These are phyloP conservation scores for Saccharomyces kudriavzevii DNA, from an alignment of 805 yeast species.

Conservation along the genomic window DNA sequence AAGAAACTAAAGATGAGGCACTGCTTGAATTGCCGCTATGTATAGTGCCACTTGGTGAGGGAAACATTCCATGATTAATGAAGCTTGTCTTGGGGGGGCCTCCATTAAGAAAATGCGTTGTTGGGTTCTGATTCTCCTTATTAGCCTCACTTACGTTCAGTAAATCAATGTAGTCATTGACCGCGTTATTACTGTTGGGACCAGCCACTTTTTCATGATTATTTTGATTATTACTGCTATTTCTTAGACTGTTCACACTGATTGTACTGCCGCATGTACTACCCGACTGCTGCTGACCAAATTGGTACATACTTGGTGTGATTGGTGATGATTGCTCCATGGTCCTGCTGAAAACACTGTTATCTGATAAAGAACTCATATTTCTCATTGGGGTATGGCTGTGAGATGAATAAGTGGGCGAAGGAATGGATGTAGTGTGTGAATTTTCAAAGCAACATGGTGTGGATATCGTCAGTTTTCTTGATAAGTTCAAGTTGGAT, in stretches of 20 bases:
- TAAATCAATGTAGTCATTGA: slow-evolving; percentile 3
- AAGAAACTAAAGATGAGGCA: slow-evolving; percentile 18
- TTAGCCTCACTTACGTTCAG: slow-evolving; percentile 10
- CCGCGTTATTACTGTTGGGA: slow-evolving; percentile 4
- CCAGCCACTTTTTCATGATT: not conserved
- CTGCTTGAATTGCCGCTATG: slow-evolving; percentile 21
- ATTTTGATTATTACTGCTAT: slow-evolving; percentile 1
- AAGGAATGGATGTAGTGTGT: slow-evolving; percentile 16
- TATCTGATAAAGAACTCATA: slow-evolving; percentile 26
- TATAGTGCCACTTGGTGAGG: slow-evolving; percentile 21
- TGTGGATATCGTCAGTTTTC: slow-evolving; percentile 9
- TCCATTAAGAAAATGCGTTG: slow-evolving; percentile 6
- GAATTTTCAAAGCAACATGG: slow-evolving; percentile 1
- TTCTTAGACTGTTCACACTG: slow-evolving; percentile 24
- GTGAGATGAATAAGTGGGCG: slow-evolving; percentile 24
- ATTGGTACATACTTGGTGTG: slow-evolving; percentile 28
- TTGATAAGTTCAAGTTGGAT: slow-evolving; percentile 19
- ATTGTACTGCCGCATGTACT: slow-evolving; percentile 24
- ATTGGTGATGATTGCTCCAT: slow-evolving; percentile 26
- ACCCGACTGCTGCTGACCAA: slow-evolving; percentile 20
- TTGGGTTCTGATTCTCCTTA: slow-evolving; percentile 22
- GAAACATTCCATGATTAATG: slow-evolving; percentile 20
- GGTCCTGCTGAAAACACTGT: slow-evolving; percentile 23
- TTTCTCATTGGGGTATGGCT: slow-evolving; percentile 29
- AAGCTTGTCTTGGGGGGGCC: slow-evolving; percentile 28